Conservation (phyloP, 352 stramenopile species). For the Phytophthora ohioensis region DNA sequence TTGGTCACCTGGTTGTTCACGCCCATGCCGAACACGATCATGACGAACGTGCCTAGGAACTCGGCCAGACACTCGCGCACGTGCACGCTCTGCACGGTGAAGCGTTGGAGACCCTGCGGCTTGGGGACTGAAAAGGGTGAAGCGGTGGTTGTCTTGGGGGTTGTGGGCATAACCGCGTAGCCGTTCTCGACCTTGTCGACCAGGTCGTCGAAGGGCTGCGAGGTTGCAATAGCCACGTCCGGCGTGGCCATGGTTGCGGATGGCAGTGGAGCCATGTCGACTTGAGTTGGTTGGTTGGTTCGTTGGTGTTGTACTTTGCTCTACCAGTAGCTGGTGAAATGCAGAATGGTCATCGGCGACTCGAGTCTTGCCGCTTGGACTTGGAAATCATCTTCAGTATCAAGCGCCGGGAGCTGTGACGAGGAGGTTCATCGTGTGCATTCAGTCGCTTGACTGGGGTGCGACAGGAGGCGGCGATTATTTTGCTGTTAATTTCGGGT, state of each 20-base stretch:
- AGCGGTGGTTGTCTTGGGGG: constrained; percentile 7
- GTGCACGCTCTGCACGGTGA: constrained; percentile 40
- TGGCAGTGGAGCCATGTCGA: constrained; percentile 15
- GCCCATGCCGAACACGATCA: constrained; percentile 66
- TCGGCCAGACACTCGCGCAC: constrained; percentile 57
- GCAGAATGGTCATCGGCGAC: constrained; percentile 9
- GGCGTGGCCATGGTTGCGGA: constrained; percentile 15
- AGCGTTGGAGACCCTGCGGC: constrained; percentile 1
- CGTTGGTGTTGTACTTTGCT: constrained; percentile 16
- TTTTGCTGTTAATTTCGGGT: too few species aligned
- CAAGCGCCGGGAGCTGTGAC: neutral
- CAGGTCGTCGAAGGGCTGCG: constrained; percentile 24
- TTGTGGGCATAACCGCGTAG: constrained; percentile 19
- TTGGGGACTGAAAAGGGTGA: neutral
- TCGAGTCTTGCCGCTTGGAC: neutral
- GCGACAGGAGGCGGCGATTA: too few species aligned
- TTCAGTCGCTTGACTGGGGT: too few species aligned
- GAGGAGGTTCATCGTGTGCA: too few species aligned
- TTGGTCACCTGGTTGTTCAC: constrained; percentile 64
- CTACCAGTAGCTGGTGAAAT: constrained; percentile 28
- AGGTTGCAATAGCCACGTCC: constrained; percentile 3
- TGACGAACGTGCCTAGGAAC: constrained; percentile 55
- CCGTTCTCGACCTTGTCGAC: constrained; percentile 30
- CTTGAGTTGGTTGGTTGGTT: neutral
- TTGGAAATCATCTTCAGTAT: neutral